Percentiles rank a stretch among this genome's conserved stretches.
These are phyloP conservation scores for Aspergillus novofumigatus DNA, from an alignment of 2,329 filamentous ascomycete species.

Conservation along the genomic window DNA sequence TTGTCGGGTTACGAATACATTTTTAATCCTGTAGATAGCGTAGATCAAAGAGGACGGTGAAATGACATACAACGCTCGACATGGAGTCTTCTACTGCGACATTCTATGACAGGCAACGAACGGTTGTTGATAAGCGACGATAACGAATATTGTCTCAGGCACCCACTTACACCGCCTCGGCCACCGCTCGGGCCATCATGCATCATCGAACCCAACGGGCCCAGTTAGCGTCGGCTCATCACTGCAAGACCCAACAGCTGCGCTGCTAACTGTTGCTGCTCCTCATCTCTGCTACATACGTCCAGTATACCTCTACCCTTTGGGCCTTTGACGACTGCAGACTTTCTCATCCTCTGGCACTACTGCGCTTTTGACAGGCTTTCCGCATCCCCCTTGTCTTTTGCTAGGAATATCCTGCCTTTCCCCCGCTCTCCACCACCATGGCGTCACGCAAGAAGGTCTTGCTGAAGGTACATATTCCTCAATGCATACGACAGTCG, in stretches of 20 bases:
- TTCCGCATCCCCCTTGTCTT: constrained; percentile 3
- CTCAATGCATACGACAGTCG: neutral
- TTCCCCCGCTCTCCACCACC: constrained; percentile 14
- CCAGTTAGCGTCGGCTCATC: constrained; percentile 3
- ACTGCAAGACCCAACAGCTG: constrained; percentile 20
- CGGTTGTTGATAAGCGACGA: neutral
- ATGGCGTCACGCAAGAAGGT: constrained; percentile 89
- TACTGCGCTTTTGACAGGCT: neutral
- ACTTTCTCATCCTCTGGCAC: neutral
- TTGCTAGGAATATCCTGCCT: neutral
- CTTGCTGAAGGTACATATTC: constrained; percentile 68
- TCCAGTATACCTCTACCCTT: constrained; percentile 1
- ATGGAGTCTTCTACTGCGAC: neutral
- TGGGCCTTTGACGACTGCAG: constrained; percentile 3
- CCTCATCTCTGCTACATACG: neutral
- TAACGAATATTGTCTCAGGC: constrained; percentile 14
- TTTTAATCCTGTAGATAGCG: neutral
- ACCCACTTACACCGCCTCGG: constrained; percentile 21
- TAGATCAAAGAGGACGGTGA: neutral
- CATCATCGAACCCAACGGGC: constrained; percentile 29
- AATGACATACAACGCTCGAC: neutral
- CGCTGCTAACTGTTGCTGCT: neutral
- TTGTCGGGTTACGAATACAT: constrained; percentile 10
- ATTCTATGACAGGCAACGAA: neutral
- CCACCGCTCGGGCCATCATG: constrained; percentile 30